Evolutionary conservation across 257 asterid genomes (phyloP).

Genomic region (Petunia secreta): DNA sequence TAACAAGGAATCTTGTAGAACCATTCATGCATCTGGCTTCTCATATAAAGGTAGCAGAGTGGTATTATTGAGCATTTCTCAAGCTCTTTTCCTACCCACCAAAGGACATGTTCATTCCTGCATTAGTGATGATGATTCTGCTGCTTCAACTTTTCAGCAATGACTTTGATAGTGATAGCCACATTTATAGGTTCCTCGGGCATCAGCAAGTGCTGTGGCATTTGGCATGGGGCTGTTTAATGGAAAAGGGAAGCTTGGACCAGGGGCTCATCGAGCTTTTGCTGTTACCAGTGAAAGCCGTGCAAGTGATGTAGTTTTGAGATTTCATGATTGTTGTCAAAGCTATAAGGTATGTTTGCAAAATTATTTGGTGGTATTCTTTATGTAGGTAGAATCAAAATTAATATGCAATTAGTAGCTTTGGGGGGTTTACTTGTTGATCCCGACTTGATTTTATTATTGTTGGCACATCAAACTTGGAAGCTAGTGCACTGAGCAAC

Average conservation of each 20-base stretch:
- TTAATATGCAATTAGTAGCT: background rate
- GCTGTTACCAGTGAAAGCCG: constrained; percentile 96
- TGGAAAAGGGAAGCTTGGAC: constrained; percentile 83
- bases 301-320: constrained; percentile 85
- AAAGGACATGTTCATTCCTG: background rate
- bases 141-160: background rate
- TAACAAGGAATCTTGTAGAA: background rate
- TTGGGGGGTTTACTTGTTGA: background rate
- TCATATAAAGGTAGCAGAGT: background rate
- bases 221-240: constrained; percentile 97
- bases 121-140: background rate
- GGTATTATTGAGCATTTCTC: constrained; percentile 1
- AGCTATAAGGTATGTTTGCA: constrained; percentile 73
- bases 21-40: background rate
- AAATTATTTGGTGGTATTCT: background rate
- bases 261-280: constrained; percentile 86
- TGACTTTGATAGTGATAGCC: background rate
- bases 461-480: background rate
- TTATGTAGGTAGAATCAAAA: background rate
- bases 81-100: background rate
- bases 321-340: constrained; percentile 97
- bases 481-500: constrained; percentile 9
- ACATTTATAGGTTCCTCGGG: constrained; percentile 71
- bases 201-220: constrained; percentile 98
- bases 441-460: background rate